Conservation (phyloP, 352 stramenopile genomes). For the Globisporangium nagaii region DNA sequence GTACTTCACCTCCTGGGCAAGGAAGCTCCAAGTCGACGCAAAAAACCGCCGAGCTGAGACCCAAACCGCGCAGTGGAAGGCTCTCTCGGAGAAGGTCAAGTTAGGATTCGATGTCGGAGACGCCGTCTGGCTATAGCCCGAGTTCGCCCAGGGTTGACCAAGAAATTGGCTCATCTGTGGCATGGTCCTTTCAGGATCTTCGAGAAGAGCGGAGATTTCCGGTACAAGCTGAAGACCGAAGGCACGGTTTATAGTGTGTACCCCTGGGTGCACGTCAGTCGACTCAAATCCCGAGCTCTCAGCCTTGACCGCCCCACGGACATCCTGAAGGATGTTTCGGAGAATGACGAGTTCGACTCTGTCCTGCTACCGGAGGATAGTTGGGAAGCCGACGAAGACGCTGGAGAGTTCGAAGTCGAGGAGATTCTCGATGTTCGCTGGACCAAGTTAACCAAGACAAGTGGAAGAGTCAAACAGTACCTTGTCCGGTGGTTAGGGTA, state of each 20-base stretch:
- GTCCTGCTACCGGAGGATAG: slow-evolving; percentile 19
- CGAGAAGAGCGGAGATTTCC: slow-evolving; percentile 11
- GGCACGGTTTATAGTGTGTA: slow-evolving; percentile 2
- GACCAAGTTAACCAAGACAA: not conserved
- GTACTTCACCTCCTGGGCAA: not conserved
- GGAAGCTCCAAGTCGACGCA: not conserved
- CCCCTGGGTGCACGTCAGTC: slow-evolving; percentile 17
- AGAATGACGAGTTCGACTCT: slow-evolving; percentile 13
- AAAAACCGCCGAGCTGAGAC: not conserved
- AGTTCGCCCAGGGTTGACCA: not conserved
- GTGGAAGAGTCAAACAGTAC: slow-evolving; percentile 10
- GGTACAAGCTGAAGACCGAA: slow-evolving; percentile 1
- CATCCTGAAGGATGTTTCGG: not conserved
- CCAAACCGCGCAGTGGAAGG: not conserved
- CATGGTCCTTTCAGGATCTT: slow-evolving; percentile 19
- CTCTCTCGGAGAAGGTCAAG: not conserved
- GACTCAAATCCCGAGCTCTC: slow-evolving; percentile 1
- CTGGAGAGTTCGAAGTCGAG: slow-evolving; percentile 15
- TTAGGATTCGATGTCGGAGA: not conserved
- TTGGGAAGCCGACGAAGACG: slow-evolving; percentile 5
- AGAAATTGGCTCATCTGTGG: slow-evolving; percentile 18
- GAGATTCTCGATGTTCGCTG: slow-evolving; percentile 7
- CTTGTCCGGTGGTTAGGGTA: slow-evolving; percentile 15
- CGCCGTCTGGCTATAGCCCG: not conserved
- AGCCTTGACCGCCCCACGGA: not conserved